These are phyloP conservation scores for Plantago coronopus DNA, from an alignment of 305 asterid species.

Conservation along the genomic window DNA sequence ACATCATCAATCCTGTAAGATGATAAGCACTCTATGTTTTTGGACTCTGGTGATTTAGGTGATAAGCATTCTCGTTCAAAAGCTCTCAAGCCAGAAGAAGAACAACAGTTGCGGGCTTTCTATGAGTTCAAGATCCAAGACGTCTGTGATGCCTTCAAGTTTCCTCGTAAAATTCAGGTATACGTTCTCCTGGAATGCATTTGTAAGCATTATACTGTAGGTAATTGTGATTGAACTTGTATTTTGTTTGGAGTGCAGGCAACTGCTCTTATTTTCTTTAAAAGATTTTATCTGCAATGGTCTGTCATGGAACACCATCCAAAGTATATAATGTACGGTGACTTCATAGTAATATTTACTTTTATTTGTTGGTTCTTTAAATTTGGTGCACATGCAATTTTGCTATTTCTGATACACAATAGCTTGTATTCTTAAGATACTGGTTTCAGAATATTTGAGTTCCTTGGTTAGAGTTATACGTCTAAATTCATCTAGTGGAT, in stretches of 20 bases:
- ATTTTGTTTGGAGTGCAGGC: conserved; percentile 54
- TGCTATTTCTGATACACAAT: conserved; percentile 2
- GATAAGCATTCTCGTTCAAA: conserved; percentile 77
- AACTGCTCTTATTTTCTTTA: conserved; percentile 84
- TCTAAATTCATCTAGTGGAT: conserved; percentile 10
- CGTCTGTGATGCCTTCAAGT: conserved; percentile 90
- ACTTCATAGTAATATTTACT: conserved; percentile 21
- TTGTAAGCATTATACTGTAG: conserved; percentile 12
- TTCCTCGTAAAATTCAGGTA: conserved; percentile 92
- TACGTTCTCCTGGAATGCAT: conserved; percentile 19
- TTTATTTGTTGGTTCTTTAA: neutral
- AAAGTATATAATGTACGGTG: conserved; percentile 71
- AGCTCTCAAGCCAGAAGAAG: conserved; percentile 85
- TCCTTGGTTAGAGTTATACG: conserved; percentile 4
- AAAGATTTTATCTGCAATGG: conserved; percentile 93
- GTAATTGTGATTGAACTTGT: conserved; percentile 19
- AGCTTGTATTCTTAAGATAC: neutral
- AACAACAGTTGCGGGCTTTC: conserved; percentile 72
- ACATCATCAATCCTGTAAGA: conserved; percentile 17
- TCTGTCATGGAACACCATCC: conserved; percentile 99
- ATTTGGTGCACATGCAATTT: neutral
- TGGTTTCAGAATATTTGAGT: conserved; percentile 4
- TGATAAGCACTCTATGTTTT: conserved; percentile 14
- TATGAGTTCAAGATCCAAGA: conserved; percentile 90
- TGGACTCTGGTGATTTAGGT: conserved; percentile 43